Conservation (phyloP, 108 stramenopile genomes). For the Pseudonitzschia multiseries region DNA sequence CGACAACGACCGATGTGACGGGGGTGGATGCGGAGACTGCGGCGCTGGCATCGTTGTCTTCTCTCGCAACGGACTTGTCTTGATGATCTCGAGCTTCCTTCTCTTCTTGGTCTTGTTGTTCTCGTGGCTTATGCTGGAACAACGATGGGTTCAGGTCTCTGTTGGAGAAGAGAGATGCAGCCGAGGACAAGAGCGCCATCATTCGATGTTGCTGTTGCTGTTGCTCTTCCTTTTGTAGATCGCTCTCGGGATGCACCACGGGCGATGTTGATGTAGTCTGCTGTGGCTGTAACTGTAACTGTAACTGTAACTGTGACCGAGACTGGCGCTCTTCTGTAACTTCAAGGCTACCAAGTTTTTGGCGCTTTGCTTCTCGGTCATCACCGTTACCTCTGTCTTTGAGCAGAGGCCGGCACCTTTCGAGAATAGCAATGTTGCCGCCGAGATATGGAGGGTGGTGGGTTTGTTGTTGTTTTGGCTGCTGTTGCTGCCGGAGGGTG, state of each 20-base stretch:
- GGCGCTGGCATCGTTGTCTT: neutral
- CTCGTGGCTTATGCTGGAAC: too few relatives aligned
- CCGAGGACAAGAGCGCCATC: neutral
- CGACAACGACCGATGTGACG: neutral
- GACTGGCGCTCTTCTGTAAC: neutral
- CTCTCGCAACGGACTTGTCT: neutral
- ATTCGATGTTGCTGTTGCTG: neutral
- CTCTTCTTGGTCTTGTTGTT: neutral
- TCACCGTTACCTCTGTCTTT: neutral
- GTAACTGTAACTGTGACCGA: too few relatives aligned
- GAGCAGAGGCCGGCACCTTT: neutral
- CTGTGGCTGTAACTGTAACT: too few relatives aligned
- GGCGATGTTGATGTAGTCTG: too few relatives aligned
- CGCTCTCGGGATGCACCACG: neutral
- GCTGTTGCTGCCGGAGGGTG: neutral
- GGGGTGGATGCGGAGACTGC: neutral
- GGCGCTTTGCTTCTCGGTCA: neutral
- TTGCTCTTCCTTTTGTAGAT: too few relatives aligned
- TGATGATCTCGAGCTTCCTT: neutral
- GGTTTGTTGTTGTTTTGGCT: too few relatives aligned
- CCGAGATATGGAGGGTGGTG: neutral
- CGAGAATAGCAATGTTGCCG: neutral
- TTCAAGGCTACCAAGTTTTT: neutral
- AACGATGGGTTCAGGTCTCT: too few relatives aligned
- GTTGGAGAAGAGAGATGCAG: neutral